A percentile compares a stretch with the other conserved stretches of the same genome.
Evolutionary conservation across 164 flowering plant genomes (phyloP).

Genomic region (Santalum album): DNA sequence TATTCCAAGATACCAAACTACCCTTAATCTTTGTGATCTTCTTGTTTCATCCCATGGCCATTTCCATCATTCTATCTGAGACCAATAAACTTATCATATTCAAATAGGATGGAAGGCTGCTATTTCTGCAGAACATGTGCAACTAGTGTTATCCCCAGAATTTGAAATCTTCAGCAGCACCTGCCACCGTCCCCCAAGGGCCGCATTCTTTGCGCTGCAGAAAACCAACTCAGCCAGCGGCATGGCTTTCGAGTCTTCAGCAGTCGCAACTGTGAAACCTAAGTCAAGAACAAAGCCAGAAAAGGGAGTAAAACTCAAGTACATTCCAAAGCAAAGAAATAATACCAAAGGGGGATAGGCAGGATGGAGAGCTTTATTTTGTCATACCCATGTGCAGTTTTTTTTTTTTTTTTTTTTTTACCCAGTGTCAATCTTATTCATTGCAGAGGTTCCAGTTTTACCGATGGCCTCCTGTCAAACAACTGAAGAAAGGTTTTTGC

Average conservation of each 20-base stretch:
- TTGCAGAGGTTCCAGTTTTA: constrained; percentile 74
- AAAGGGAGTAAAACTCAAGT: constrained; percentile 40
- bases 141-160: constrained; percentile 34
- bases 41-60: too few relatives aligned
- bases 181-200: constrained; percentile 12
- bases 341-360: constrained; percentile 10
- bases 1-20: too few relatives aligned
- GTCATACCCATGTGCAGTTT: constrained; percentile 30
- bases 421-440: constrained; percentile 16
- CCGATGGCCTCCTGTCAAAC: constrained; percentile 54
- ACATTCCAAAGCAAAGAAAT: constrained; percentile 50
- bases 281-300: constrained; percentile 34
- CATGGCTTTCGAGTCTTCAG: constrained; percentile 9
- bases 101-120: constrained; percentile 84
- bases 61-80: neutral
- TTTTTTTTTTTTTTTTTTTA: too few relatives aligned
- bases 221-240: constrained; percentile 18
- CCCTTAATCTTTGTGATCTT: too few relatives aligned
- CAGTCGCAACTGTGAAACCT: constrained; percentile 14
- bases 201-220: constrained; percentile 23
- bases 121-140: constrained; percentile 55
- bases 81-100: neutral
- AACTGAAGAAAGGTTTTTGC: constrained; percentile 14
- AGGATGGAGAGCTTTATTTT: constrained; percentile 1
- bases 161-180: constrained; percentile 21